Evolutionary conservation across 2,329 filamentous ascomycete genomes (phyloP).

Genomic region (Coleophoma eucalyptorum): DNA sequence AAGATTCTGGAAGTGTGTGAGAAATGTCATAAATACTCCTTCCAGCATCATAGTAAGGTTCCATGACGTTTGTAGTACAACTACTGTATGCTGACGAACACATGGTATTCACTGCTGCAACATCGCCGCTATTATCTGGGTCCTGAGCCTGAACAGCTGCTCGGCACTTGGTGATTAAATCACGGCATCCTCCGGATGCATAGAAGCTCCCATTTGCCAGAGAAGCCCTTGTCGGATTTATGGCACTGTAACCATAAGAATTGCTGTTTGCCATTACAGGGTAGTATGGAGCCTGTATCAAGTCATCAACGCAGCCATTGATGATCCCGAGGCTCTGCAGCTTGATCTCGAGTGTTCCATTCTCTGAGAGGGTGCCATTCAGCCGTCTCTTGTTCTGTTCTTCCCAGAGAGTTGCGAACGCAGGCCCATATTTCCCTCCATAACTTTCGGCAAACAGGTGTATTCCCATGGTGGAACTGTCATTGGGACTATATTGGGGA

Average conservation of each 20-base stretch:
- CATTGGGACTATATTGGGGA: conserved; percentile 48
- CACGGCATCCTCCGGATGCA: conserved; percentile 45
- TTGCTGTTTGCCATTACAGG: conserved; percentile 58
- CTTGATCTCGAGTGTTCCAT: conserved; percentile 53
- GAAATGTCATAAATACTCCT: conserved; percentile 32
- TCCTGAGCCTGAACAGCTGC: conserved; percentile 34
- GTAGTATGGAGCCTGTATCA: conserved; percentile 55
- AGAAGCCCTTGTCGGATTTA: conserved; percentile 46
- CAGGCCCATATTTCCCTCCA: conserved; percentile 65
- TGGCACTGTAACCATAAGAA: conserved; percentile 58
- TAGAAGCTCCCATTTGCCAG: conserved; percentile 43
- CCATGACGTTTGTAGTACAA: conserved; percentile 29
- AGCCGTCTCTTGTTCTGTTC: conserved; percentile 55
- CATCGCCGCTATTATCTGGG: conserved; percentile 35
- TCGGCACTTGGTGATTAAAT: conserved; percentile 50
- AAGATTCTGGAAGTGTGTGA: conserved; percentile 45
- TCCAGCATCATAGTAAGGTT: conserved; percentile 27
- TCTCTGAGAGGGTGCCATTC: conserved; percentile 43
- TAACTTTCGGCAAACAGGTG: conserved; percentile 69
- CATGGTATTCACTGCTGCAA: conserved; percentile 26
- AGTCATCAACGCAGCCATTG: conserved; percentile 66
- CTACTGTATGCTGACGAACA: conserved; percentile 28
- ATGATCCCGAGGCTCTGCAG: conserved; percentile 64
- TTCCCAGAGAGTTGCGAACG: conserved; percentile 56
- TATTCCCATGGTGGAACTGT: conserved; percentile 50